Conservation (phyloP, 306 rosid genomes). For the Cucurbita argyrosperma region DNA sequence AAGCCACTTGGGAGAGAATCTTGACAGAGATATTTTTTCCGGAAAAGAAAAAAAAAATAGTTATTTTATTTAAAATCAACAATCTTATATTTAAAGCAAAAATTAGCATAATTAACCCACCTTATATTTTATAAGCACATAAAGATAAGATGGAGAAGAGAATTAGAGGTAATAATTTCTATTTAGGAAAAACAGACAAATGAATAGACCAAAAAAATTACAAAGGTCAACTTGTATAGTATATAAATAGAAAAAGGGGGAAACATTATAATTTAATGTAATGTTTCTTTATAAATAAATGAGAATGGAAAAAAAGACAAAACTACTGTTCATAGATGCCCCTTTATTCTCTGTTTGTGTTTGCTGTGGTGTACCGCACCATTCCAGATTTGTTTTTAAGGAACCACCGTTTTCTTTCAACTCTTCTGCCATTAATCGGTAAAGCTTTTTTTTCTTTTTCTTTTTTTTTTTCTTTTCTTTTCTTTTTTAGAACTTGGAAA, state of each 20-base stretch:
- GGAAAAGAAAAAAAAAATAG: neutral
- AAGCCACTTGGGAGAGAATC: neutral
- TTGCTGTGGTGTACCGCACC: slow-evolving; percentile 7
- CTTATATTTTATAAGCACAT: neutral
- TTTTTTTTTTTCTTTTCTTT: neutral
- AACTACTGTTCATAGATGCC: neutral
- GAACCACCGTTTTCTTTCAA: neutral
- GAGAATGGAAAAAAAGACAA: neutral
- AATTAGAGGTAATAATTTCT: neutral
- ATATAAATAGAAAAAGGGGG: neutral
- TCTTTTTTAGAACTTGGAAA: neutral
- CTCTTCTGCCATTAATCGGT: neutral
- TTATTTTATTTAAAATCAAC: neutral
- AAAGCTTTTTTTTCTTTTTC: neutral
- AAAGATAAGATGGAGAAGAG: neutral
- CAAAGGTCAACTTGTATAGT: neutral
- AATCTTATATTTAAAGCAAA: neutral
- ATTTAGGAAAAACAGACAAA: neutral
- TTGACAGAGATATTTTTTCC: neutral
- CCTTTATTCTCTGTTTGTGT: neutral
- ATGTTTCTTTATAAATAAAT: neutral
- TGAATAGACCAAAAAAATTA: neutral
- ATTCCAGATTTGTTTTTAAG: neutral
- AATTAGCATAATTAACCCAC: neutral
- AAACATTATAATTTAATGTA: neutral